Conservation (phyloP, 1,139 yeast species). For the Suhomyces maxii region DNA sequence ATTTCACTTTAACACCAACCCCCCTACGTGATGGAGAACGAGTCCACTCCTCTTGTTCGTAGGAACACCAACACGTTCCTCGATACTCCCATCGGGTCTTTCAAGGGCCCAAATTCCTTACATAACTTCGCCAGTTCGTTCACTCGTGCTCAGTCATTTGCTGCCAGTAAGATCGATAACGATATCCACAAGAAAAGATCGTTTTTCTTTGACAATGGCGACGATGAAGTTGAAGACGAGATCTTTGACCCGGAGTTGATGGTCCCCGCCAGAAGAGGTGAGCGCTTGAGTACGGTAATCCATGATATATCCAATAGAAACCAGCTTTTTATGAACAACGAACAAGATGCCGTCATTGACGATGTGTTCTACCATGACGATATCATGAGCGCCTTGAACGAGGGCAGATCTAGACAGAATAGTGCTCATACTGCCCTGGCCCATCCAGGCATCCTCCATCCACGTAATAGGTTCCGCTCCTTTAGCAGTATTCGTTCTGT, state of each 20-base stretch:
- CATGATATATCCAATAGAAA: constrained; percentile 34
- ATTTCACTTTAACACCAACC: not conserved
- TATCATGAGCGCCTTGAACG: constrained; percentile 30
- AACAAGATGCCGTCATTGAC: constrained; percentile 19
- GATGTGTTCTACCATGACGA: constrained; percentile 48
- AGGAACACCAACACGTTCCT: constrained; percentile 32
- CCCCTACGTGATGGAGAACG: constrained; percentile 13
- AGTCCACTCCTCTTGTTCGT: constrained; percentile 19
- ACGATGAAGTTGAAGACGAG: constrained; percentile 47
- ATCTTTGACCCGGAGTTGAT: constrained; percentile 70
- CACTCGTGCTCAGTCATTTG: constrained; percentile 49
- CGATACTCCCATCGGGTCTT: constrained; percentile 47
- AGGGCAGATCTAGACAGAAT: constrained; percentile 32
- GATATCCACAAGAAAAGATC: constrained; percentile 46
- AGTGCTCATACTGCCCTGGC: constrained; percentile 18
- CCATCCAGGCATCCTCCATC: constrained; percentile 24
- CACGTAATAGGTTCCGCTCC: constrained; percentile 28
- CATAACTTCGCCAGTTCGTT: constrained; percentile 51
- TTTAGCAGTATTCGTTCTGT: constrained; percentile 39
- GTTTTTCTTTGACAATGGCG: constrained; percentile 29
- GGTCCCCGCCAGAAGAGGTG: constrained; percentile 65
- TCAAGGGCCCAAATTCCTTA: constrained; percentile 48
- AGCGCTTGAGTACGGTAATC: constrained; percentile 58
- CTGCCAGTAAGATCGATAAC: constrained; percentile 45
- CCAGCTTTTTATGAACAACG: constrained; percentile 26